Evolutionary conservation across 2,329 filamentous ascomycete species (phyloP), one percentile per base, ranked within the genome.

Genomic region (Fusarium sp.): DNA sequence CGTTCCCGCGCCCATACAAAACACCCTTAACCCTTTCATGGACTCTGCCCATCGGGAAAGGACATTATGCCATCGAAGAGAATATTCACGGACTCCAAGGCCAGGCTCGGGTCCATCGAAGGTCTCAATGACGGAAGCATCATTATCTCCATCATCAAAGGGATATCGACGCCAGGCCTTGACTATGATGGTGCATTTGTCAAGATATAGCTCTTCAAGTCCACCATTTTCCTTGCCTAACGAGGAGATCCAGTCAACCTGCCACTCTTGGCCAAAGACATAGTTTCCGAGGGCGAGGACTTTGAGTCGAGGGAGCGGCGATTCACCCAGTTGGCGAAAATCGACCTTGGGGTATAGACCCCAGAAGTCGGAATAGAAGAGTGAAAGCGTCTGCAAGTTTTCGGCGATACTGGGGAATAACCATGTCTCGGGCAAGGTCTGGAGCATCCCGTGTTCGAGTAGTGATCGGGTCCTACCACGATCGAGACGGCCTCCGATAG

Each of bases 211-310:
- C 42, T 84, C 80, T 12, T 81, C 69, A 0, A 88, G 77, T 0
- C 74, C 71, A 0, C 64, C 63, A 1, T 75, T 76, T 20, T 73
- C 22, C 9, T 24, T 59, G 7, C 74, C 79, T 5, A 87, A 78
- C 0, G 80, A 80, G 0, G 83, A 66, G 5, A 88, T 81, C 85
- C 85, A 87, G 11, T 84, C 82, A 1, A 87, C 72, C 62, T 88
- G 85, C 79, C 82, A 83, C 27, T 86, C 81, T 36, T 86, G 80
- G 5, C 80, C 79, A 59, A 88, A 85, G 3, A 81, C 79, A 27
- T 82, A 84, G 1, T 81, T 82, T 0, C 84, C 83, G 0, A 88
- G 71, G 0, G 80, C 77, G 0, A 88, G 79, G 0, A 81, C 78
- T 36, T 80, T 80, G 5, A 87, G 81, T 1, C 79, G 74, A 0